Conservation (phyloP, 2,329 filamentous ascomycete species). For the Verticillium dahliae region DNA sequence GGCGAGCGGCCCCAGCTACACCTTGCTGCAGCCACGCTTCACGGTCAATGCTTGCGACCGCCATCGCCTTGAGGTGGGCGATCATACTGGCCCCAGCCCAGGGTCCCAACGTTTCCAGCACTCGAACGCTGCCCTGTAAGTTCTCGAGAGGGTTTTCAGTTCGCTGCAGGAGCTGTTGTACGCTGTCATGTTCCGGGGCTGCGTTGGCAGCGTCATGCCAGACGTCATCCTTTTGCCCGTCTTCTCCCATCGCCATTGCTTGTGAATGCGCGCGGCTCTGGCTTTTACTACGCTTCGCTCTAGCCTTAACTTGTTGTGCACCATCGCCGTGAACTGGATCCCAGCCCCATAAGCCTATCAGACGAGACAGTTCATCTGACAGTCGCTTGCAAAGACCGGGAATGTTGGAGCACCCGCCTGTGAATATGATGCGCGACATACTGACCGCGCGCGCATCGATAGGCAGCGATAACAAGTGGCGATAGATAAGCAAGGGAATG, state of each 20-base stretch:
- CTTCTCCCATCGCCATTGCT: conserved; percentile 15
- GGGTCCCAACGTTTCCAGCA: conserved; percentile 62
- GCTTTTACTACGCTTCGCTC: conserved; percentile 32
- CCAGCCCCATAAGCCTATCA: conserved; percentile 70
- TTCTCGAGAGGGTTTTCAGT: conserved; percentile 23
- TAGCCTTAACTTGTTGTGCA: conserved; percentile 45
- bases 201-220: conserved; percentile 36
- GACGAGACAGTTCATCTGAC: conserved; percentile 62
- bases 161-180: conserved; percentile 50
- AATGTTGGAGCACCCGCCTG: conserved; percentile 72
- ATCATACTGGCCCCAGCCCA: conserved; percentile 71
- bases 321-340: conserved; percentile 66
- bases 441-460: conserved; percentile 78
- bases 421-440: conserved; percentile 84
- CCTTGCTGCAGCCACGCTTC: conserved; percentile 68
- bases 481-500: conserved; percentile 70
- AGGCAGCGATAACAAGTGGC: conserved; percentile 66
- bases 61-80: conserved; percentile 60
- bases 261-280: conserved; percentile 13
- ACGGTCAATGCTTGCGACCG: conserved; percentile 63
- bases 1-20: conserved; percentile 50
- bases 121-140: conserved; percentile 55
- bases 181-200: conserved; percentile 44
- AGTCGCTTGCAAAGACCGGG: conserved; percentile 74
- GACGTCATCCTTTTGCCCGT: conserved; percentile 21